These are phyloP conservation scores for Sordaria brevicollis DNA, from an alignment of 495 filamentous ascomycete species.

Conservation along the genomic window DNA sequence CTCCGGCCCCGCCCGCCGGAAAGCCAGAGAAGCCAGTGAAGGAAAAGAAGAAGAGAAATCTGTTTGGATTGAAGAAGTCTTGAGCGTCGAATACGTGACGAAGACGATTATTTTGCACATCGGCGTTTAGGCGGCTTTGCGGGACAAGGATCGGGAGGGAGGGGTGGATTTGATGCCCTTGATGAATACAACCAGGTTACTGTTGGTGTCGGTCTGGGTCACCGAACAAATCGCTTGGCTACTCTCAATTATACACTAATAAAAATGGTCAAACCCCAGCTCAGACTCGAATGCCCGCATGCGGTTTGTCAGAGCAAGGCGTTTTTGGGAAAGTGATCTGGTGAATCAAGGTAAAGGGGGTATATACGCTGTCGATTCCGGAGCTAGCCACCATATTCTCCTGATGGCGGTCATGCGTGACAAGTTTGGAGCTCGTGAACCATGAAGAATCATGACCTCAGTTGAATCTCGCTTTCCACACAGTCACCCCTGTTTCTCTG, in stretches of 20 bases:
- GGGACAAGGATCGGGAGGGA: not conserved
- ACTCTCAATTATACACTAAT: not conserved
- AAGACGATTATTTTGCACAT: not conserved
- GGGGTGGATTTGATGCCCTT: not conserved
- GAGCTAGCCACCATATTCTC: not conserved
- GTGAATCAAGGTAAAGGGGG: not conserved
- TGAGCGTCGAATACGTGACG: not conserved
- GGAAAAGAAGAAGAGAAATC: conserved; percentile 68
- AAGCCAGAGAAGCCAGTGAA: conserved; percentile 44
- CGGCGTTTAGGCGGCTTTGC: not conserved
- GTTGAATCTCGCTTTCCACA: no score
- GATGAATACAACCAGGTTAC: not conserved
- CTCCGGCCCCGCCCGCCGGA: conserved; percentile 26
- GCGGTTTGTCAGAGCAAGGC: not conserved
- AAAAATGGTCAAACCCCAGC: not conserved
- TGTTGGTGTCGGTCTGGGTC: not conserved
- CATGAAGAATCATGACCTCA: no score
- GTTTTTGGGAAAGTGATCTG: not conserved
- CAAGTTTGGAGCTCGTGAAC: not conserved
- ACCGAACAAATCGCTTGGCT: not conserved
- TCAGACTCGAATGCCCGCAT: not conserved
- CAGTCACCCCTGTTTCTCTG: not conserved
- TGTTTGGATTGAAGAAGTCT: conserved; percentile 59
- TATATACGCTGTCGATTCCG: not conserved
- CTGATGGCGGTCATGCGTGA: not conserved